phyloP scores from a whole-genome alignment of 2,329 filamentous ascomycete species.

The Orbilia brochopaga region DNA sequence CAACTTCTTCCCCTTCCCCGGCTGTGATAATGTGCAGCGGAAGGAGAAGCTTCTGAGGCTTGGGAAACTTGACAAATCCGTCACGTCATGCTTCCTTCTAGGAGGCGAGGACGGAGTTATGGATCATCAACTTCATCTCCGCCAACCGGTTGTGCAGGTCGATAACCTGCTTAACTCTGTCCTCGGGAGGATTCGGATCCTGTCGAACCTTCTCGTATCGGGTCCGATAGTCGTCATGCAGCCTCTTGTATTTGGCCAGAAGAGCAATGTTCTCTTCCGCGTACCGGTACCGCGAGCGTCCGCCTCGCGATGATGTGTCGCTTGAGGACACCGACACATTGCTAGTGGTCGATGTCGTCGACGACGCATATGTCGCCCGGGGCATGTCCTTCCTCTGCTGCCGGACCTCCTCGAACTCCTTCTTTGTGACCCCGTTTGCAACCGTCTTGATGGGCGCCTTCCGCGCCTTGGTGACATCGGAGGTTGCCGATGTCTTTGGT shows the following conservation, averaged over 20 bases:
- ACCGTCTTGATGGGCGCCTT: conserved; percentile 23
- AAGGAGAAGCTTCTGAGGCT: conserved; percentile 5
- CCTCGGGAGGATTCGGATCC: conserved; percentile 39
- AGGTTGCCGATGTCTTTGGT: conserved; percentile 25
- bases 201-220: conserved; percentile 37
- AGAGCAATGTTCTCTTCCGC: conserved; percentile 26
- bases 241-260: conserved; percentile 35
- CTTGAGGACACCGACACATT: conserved; percentile 43
- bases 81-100: conserved; percentile 22
- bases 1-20: no score
- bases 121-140: conserved; percentile 43
- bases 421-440: conserved; percentile 38
- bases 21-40: not conserved
- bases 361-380: conserved; percentile 37
- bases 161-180: conserved; percentile 36
- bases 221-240: conserved; percentile 45
- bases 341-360: conserved; percentile 40
- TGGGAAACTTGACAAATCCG: no score
- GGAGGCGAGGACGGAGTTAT: conserved; percentile 41
- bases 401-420: conserved; percentile 31
- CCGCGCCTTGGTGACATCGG: conserved; percentile 25
- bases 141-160: conserved; percentile 42
- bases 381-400: conserved; percentile 32
- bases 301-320: conserved; percentile 34
- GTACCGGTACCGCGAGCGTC: conserved; percentile 21